Evolutionary conservation across 1,284 basidiomycete species (phyloP).

Genomic region (Cronartium quercuum): DNA sequence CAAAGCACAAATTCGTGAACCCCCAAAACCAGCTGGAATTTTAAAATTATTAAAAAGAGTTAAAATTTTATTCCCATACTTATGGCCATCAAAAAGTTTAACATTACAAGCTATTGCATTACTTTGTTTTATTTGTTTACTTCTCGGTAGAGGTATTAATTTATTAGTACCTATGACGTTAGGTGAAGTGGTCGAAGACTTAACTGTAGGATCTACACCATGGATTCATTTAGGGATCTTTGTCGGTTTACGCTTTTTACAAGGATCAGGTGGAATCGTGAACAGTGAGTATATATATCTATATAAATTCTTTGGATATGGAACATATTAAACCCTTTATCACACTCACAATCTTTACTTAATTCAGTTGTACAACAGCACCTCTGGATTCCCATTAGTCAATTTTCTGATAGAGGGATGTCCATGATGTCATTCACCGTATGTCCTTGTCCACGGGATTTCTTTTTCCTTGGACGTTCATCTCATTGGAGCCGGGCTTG

Average conservation of each 20-base stretch:
- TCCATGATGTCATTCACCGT: background rate
- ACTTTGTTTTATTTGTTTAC: constrained; percentile 62
- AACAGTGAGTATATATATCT: constrained; percentile 33
- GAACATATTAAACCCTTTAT: too few species aligned
- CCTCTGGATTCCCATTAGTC: constrained; percentile 63
- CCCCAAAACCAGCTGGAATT: constrained; percentile 32
- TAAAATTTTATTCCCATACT: constrained; percentile 63
- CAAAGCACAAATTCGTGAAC: constrained; percentile 32
- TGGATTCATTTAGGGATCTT: constrained; percentile 48
- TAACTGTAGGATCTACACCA: constrained; percentile 45
- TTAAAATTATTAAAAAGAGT: constrained; percentile 50
- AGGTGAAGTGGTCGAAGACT: constrained; percentile 59
- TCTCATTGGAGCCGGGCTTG: background rate
- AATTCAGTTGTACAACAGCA: constrained; percentile 44
- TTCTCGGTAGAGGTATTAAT: constrained; percentile 70
- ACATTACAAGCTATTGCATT: constrained; percentile 67
- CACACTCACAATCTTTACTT: background rate
- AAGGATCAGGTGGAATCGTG: constrained; percentile 51
- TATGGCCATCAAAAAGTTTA: constrained; percentile 67
- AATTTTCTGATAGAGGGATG: constrained; percentile 50
- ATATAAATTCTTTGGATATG: background rate
- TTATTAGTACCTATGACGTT: constrained; percentile 66
- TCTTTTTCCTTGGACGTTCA: background rate
- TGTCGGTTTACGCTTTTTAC: constrained; percentile 50
- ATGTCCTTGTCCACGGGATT: background rate